These are phyloP conservation scores for Stromatinia cepivora DNA, from an alignment of 2,329 filamentous ascomycete species.

Conservation along the genomic window DNA sequence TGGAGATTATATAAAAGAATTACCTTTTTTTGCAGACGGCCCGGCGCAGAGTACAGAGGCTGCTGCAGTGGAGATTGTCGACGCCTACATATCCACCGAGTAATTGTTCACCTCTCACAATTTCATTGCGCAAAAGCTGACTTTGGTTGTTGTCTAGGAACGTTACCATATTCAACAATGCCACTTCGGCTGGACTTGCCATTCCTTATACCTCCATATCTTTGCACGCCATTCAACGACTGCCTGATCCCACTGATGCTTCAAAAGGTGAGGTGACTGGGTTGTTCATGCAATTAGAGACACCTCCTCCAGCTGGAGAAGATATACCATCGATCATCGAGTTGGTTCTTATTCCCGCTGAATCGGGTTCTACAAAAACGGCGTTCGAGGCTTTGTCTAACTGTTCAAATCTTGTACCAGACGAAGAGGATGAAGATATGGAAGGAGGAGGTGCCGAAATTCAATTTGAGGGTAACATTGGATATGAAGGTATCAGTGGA, in stretches of 20 bases:
- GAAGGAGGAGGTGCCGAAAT: constrained; percentile 50
- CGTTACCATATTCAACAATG: constrained; percentile 64
- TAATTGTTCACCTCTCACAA: constrained; percentile 41
- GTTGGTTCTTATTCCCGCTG: constrained; percentile 61
- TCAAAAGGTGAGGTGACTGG: constrained; percentile 46
- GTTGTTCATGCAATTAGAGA: constrained; percentile 69
- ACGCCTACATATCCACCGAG: constrained; percentile 61
- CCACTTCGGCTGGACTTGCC: constrained; percentile 59
- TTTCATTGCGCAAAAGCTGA: constrained; percentile 23
- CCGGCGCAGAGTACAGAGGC: constrained; percentile 28
- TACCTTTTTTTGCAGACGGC: constrained; percentile 50
- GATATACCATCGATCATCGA: constrained; percentile 68
- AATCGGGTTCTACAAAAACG: constrained; percentile 35
- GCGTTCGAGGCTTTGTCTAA: constrained; percentile 67
- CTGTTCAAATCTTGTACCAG: constrained; percentile 76
- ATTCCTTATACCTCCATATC: constrained; percentile 75
- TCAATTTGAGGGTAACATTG: constrained; percentile 54
- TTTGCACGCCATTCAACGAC: constrained; percentile 70
- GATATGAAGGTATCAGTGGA: constrained; percentile 56
- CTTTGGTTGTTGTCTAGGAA: constrained; percentile 43
- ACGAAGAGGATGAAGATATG: constrained; percentile 58
- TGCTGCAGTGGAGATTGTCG: constrained; percentile 32
- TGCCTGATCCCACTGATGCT: constrained; percentile 43
- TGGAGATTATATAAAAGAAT: constrained; percentile 52
- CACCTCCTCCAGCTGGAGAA: constrained; percentile 55